Evolutionary conservation across 73 alveolate species (phyloP), one percentile per base, ranked within the genome.

Genomic region (Uronychia setigera): DNA sequence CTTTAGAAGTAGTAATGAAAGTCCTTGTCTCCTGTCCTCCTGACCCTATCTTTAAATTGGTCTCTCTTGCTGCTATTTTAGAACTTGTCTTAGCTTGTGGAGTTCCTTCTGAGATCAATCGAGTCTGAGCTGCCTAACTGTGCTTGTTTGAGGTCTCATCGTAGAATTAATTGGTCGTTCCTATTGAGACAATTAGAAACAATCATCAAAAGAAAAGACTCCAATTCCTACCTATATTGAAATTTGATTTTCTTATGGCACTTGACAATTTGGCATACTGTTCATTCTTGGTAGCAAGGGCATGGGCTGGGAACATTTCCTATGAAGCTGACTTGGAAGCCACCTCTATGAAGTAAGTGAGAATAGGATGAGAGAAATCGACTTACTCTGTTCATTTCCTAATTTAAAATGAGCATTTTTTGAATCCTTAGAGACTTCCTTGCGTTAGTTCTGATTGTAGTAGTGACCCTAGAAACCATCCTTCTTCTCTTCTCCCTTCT

Each of bases 21-120:
- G 67, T 46, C 67, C 67, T 46, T 46, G 67, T 46, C n/a, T 46
- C 67, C 67, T 46, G 67, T 46, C 67, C 67, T 46, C 67, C 67
- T n/a, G n/a, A n/a, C n/a, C n/a, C n/a, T 19, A 46, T 46, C 19
- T 46, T 46, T 19, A 46, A 19, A 46, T 46, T 5, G 19, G 67
- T 46, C 67, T 46, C 67, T 46, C 19, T 46, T 5, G 67, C 67
- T 5, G 67, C 5, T 19, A 46, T 19, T 46, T 46, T 46, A 46
- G 5, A 11, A 19, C n/a, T 5, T 46, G 67, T 46, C n/a, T 46
- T 46, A 19, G 5, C 67, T 46, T 11, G 5, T 46, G 5, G 5
- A 46, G 19, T 19, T 46, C 67, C 67, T 46, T n/a, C n/a, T n/a
- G n/a, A n/a, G n/a, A n/a, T n/a, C n/a, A n/a, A n/a, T n/a, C n/a